Base-by-base conservation (phyloP, 495 filamentous ascomycete species). In the Tuber brumale region DNA sequence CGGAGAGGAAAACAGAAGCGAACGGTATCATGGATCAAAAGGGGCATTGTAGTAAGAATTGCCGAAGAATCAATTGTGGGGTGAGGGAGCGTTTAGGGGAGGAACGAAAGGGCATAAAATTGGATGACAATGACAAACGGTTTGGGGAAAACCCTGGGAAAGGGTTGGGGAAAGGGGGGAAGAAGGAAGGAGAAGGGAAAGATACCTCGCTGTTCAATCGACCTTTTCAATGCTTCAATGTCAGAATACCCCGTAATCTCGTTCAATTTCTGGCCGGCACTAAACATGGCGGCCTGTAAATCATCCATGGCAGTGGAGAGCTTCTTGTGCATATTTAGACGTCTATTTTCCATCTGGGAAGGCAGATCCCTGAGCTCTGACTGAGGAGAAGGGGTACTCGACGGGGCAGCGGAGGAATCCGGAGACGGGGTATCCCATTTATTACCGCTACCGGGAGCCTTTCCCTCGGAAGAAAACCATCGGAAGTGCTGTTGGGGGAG, bases 201-300 rank as follows among this genome's bases (percentile, higher is more conserved):
- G 84, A 12, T 86, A 91, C 90, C 90, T 86, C 91, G 92, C 9
- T 82, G 82, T 35, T 88, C 87, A 84, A 98, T 97, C 23, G 90
- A 88, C 8, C 85, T 84, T 82, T 97, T 94, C 71, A 99, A 87
- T 18, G 90, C 86, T 83, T 97, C 95, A 84, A 99, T 99, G 48
- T 92, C 91, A 1, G 92, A 91, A 87, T 99, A 99, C 19, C 96
- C 96, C 1, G 96, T 99, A 70, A 97, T 86, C 81, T 93, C 92
- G 84, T 98, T 98, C 84, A 99, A 87, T 74, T 90, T 91, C 82
- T 97, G 94, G 7, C 92, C 92, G 18, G 94, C 94, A 73, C 90
- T 88, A 78, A 96, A 92, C 46, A 94, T 86, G 76, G 94, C 93
- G 39, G 92, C 89, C 82, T 97, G 93, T 39, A 97, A 82, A 76